These are phyloP conservation scores for Novymonas esmeraldas DNA, from an alignment of 208 protist genomes.

Conservation along the genomic window DNA sequence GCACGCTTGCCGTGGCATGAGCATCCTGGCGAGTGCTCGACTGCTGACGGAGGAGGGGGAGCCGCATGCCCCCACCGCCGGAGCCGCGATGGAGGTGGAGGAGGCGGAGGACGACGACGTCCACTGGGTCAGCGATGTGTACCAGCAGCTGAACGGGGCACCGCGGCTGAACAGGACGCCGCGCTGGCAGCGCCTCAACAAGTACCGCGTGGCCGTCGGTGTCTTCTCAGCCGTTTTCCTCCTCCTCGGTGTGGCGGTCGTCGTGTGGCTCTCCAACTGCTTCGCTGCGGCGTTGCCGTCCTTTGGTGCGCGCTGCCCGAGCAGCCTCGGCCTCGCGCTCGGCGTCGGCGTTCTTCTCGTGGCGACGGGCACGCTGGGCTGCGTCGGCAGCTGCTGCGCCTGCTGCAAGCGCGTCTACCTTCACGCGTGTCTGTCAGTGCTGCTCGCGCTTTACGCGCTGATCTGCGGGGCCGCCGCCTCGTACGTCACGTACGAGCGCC, in stretches of 20 bases:
- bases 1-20: constrained; percentile 15
- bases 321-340: constrained; percentile 1
- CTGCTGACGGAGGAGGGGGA: constrained; percentile 16
- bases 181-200: constrained; percentile 22
- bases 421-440: constrained; percentile 5
- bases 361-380: constrained; percentile 18
- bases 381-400: constrained; percentile 9
- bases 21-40: constrained; percentile 12
- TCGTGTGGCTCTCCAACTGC: constrained; percentile 16
- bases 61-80: neutral
- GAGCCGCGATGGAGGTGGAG: constrained; percentile 19
- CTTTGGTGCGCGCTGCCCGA: neutral
- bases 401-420: constrained; percentile 4
- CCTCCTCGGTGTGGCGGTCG: constrained; percentile 12
- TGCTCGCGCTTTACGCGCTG: constrained; percentile 23
- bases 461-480: constrained; percentile 20
- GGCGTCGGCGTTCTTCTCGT: constrained; percentile 12
- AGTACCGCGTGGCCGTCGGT: constrained; percentile 16
- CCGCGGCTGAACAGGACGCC: constrained; percentile 4
- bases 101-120: constrained; percentile 31
- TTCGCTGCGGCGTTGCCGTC: constrained; percentile 10
- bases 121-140: constrained; percentile 52
- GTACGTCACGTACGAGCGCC: constrained; percentile 1
- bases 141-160: constrained; percentile 34
- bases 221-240: constrained; percentile 1